Conservation (phyloP, 2,329 filamentous ascomycete species). For the Fusarium sp. region DNA sequence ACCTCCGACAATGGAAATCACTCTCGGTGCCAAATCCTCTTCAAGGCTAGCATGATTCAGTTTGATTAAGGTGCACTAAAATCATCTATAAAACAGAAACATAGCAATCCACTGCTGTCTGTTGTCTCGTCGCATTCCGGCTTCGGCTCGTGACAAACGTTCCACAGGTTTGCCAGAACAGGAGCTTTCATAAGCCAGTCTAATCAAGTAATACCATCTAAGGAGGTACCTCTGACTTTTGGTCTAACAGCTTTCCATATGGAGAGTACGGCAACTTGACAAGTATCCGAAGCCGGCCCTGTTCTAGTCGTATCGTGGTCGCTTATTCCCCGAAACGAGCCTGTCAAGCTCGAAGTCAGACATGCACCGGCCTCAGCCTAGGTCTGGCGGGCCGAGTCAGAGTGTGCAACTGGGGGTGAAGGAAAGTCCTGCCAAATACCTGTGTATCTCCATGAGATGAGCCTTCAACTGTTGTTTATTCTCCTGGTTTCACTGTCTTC, state of each 20-base stretch:
- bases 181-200: too few species aligned
- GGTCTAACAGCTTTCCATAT: constrained; percentile 24
- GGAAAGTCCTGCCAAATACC: constrained; percentile 25
- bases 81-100: not conserved
- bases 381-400: constrained; percentile 49
- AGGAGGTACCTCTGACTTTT: too few species aligned
- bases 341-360: constrained; percentile 49
- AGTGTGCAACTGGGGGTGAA: constrained; percentile 38
- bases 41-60: not conserved
- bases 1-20: constrained; percentile 18
- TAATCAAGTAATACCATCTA: too few species aligned
- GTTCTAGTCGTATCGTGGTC: constrained; percentile 22
- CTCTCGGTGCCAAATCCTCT: constrained; percentile 14
- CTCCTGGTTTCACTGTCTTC: constrained; percentile 48
- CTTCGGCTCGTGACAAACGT: constrained; percentile 30
- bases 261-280: constrained; percentile 29
- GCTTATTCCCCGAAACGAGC: constrained; percentile 41
- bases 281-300: constrained; percentile 33
- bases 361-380: constrained; percentile 42
- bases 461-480: constrained; percentile 35
- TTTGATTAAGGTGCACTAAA: constrained; percentile 20
- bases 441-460: constrained; percentile 36
- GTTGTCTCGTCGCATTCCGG: constrained; percentile 17
- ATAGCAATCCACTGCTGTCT: constrained; percentile 28
- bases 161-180: constrained; percentile 37